These are phyloP conservation scores for Phytopythium delawarense DNA, from an alignment of 352 stramenopile species.

Conservation along the genomic window DNA sequence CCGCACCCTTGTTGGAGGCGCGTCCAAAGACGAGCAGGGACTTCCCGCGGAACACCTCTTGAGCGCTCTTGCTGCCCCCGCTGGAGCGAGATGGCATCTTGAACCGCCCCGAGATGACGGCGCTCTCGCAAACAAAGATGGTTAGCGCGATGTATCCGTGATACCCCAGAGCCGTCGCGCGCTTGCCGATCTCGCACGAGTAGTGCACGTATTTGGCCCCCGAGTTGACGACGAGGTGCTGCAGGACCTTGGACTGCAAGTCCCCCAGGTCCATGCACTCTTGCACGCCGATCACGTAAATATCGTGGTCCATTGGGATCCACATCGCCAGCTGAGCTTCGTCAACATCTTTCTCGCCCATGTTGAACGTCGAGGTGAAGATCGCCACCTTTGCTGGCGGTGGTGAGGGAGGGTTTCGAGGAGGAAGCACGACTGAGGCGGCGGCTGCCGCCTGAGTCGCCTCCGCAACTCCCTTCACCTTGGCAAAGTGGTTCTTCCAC, in stretches of 20 bases:
- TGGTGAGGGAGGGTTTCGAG: conserved; percentile 10
- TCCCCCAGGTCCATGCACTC: conserved; percentile 87
- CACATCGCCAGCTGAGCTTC: conserved; percentile 57
- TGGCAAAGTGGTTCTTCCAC: conserved; percentile 9
- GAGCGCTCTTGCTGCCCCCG: conserved; percentile 43
- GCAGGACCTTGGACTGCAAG: conserved; percentile 59
- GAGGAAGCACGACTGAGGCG: not conserved
- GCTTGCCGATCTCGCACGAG: conserved; percentile 77
- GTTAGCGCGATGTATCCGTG: conserved; percentile 87
- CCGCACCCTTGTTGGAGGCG: conserved; percentile 87
- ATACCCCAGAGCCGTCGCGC: conserved; percentile 71
- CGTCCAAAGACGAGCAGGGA: conserved; percentile 74
- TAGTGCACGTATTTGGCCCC: conserved; percentile 70
- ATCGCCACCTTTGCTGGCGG: conserved; percentile 31
- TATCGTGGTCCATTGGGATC: conserved; percentile 82
- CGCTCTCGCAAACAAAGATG: conserved; percentile 71
- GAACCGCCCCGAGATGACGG: conserved; percentile 61
- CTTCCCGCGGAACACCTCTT: conserved; percentile 76
- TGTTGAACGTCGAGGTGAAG: conserved; percentile 85
- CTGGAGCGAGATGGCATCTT: conserved; percentile 53
- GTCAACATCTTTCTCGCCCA: conserved; percentile 71
- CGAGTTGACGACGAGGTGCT: conserved; percentile 49
- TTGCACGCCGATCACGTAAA: conserved; percentile 90
- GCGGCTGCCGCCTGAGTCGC: conserved; percentile 6
- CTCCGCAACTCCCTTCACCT: conserved; percentile 14